These are phyloP conservation scores for Xylogone sp. DNA, from an alignment of 2,329 filamentous ascomycete genomes.

Conservation along the genomic window DNA sequence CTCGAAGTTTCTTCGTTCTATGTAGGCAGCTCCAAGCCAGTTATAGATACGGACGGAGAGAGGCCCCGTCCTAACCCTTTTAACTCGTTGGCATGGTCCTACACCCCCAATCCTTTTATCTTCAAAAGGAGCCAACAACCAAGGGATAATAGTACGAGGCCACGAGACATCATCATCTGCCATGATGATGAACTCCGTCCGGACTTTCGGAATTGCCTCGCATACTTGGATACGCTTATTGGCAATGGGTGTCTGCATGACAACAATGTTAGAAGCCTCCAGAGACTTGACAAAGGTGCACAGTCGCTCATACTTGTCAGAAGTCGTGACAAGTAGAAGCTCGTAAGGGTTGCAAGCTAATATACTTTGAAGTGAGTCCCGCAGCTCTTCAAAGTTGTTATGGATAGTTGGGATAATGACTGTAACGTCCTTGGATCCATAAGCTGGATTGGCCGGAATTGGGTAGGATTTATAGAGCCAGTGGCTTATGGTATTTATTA, in stretches of 20 bases:
- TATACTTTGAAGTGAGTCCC: conserved; percentile 75
- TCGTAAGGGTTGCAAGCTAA: conserved; percentile 65
- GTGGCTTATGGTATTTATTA: conserved; percentile 82
- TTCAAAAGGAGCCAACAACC: conserved; percentile 92
- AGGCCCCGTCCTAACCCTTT: conserved; percentile 59
- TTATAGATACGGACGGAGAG: conserved; percentile 69
- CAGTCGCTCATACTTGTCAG: conserved; percentile 69
- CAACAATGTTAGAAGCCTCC: conserved; percentile 58
- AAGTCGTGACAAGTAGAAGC: conserved; percentile 83
- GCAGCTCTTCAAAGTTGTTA: conserved; percentile 78
- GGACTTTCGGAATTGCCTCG: conserved; percentile 80
- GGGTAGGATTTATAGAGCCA: conserved; percentile 84
- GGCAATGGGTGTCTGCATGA: conserved; percentile 76
- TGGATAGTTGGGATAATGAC: conserved; percentile 93
- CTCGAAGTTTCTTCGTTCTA: conserved; percentile 93
- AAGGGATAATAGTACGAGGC: conserved; percentile 79
- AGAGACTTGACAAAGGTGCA: conserved; percentile 62
- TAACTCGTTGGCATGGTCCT: conserved; percentile 82
- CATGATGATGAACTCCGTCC: conserved; percentile 82
- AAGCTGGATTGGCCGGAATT: conserved; percentile 72
- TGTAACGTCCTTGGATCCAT: conserved; percentile 73
- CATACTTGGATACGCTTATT: conserved; percentile 96
- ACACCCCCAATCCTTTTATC: conserved; percentile 81
- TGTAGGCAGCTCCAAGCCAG: conserved; percentile 87
- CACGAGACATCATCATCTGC: conserved; percentile 96